Evolutionary conservation across 192 early-diverging fungal genomes (phyloP), one percentile per base, ranked within the genome.

Genomic region (Coemansia sp.): DNA sequence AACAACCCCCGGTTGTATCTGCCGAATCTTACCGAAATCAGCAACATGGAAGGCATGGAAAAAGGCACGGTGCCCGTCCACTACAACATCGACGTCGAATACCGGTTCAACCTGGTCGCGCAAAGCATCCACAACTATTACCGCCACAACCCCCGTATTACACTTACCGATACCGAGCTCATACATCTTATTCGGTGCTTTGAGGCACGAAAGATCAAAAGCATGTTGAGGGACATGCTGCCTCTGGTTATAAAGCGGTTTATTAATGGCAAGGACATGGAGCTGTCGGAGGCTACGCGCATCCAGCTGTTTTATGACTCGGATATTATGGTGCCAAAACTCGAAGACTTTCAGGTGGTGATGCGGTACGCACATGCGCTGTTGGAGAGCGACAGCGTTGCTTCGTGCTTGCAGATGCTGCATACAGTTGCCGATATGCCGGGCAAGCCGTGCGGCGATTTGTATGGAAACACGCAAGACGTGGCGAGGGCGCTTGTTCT

Each of bases 341-440:
- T 61, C 19, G 37, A 37, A 20, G 62, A 68, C 34, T n/a, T 57
- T 53, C 60, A 57, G 47, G 42, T 71, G 25, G 57, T 56, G 4
- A 53, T 62, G 37, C 60, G 61, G 4, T 77, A 77, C 26, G 69
- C 69, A 9, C 37, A 64, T 58, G 69, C 65, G 10, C 51, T 77
- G 51, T 4, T 71, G 40, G 59, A 52, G 5, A 20, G 51, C 15
- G 64, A 44, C 0, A 22, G 53, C 17, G 48, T 38, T 6, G 62
- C 60, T 10, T 23, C 49, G 26, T 65, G 60, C 0, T 10, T 48
- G 46, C 66, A 52, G 51, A 38, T 64, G 17, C 52, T 77, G 2
- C 40, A 42, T 15, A 71, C 75, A 0, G 19, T 77, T 23, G 31
- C 47, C 2, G 59, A 60, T 3, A 68, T 77, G 75, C 75, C 75